These are phyloP conservation scores for Eimeria falciformis DNA, from an alignment of 169 alveolate species.

Conservation along the genomic window DNA sequence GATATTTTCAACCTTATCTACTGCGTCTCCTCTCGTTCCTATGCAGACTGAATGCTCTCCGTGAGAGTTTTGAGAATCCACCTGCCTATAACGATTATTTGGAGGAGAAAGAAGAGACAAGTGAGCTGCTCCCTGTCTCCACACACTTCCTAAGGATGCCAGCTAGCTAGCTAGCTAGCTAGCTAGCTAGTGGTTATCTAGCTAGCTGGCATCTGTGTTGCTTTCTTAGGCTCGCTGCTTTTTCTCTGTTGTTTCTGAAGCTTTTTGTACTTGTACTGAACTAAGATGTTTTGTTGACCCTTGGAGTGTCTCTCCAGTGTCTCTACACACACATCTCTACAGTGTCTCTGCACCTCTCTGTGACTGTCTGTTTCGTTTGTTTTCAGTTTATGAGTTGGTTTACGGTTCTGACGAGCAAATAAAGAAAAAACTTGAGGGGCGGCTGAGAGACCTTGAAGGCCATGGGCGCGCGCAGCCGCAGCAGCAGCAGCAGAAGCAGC, in stretches of 20 bases:
- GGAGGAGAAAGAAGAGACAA: constrained; percentile 55
- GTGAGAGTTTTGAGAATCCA: constrained; percentile 35
- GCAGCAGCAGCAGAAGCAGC: constrained; percentile 32
- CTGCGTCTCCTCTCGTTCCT: too few species aligned
- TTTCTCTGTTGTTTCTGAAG: too few species aligned
- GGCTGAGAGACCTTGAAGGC: constrained; percentile 30
- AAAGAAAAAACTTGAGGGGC: constrained; percentile 51
- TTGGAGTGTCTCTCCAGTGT: too few species aligned
- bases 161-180: too few species aligned
- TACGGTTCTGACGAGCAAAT: constrained; percentile 30
- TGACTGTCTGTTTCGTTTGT: too few species aligned
- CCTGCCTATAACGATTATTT: constrained; percentile 67
- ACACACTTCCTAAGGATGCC: neutral
- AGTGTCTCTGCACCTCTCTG: too few species aligned
- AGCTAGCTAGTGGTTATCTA: too few species aligned
- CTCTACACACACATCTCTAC: too few species aligned
- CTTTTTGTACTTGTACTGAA: too few species aligned
- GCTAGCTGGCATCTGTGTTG: neutral
- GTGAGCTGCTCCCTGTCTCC: constrained; percentile 11
- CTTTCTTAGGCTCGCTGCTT: neutral
- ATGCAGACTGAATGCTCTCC: constrained; percentile 43
- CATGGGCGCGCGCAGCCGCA: constrained; percentile 34
- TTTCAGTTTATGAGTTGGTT: constrained; percentile 58
- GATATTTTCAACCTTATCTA: too few species aligned
- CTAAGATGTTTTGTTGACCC: too few species aligned